phyloP scores from a whole-genome alignment of 257 asterid species.

The Petunia axillaris region DNA sequence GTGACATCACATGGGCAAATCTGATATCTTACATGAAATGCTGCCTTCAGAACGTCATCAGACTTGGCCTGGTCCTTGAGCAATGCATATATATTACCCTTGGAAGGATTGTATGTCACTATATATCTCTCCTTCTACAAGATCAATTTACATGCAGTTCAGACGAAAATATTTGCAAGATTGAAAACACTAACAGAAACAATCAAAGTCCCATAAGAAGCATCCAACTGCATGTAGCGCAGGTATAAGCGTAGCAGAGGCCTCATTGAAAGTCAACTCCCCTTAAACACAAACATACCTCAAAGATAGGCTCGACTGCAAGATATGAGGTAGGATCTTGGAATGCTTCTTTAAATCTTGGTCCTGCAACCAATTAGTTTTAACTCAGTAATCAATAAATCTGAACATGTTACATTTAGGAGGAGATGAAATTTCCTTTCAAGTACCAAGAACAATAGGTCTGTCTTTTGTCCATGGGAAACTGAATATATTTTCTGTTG shows the following conservation, averaged over 20 bases:
- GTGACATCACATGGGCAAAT: constrained; percentile 27
- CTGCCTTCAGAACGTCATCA: constrained; percentile 94
- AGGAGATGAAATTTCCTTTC: constrained; percentile 18
- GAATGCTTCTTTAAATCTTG: constrained; percentile 96
- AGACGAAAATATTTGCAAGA: neutral
- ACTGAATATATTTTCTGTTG: constrained; percentile 67
- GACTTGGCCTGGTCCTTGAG: constrained; percentile 97
- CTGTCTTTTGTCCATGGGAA: constrained; percentile 85
- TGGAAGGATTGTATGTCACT: constrained; percentile 81
- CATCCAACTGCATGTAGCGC: too few species aligned
- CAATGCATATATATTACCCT: constrained; percentile 80
- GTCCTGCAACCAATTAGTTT: constrained; percentile 54
- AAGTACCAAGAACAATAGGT: constrained; percentile 88
- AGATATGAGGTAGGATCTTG: constrained; percentile 89
- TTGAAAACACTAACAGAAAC: neutral
- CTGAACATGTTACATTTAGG: constrained; percentile 12
- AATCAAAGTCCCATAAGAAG: too few species aligned
- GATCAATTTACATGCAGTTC: constrained; percentile 21
- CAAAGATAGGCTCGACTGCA: constrained; percentile 82
- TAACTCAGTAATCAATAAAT: constrained; percentile 21
- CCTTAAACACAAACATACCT: constrained; percentile 49
- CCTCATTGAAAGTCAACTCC: constrained; percentile 24
- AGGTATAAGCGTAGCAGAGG: neutral
- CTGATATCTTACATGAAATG: constrained; percentile 79
- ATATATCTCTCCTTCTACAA: constrained; percentile 82